Percentiles rank a stretch among this genome's conserved stretches.
Evolutionary conservation across 495 filamentous ascomycete species (phyloP).

Genomic region (Penicillium coffeae): DNA sequence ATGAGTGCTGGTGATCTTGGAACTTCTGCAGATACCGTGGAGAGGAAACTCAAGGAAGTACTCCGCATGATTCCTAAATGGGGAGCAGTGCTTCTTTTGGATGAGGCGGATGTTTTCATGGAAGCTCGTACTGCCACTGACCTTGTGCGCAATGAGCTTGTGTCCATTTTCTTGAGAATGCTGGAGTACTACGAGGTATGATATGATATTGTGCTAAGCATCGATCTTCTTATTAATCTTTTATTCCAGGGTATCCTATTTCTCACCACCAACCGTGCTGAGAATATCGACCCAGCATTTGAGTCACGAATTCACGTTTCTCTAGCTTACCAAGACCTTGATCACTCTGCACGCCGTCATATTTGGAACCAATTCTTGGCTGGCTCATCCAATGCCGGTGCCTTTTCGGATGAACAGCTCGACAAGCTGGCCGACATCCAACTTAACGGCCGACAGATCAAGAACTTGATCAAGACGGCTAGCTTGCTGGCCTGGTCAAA

Average conservation of each 20-base stretch:
- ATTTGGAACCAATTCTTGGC: conserved; percentile 30
- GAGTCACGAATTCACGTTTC: conserved; percentile 49
- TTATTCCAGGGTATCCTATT: conserved; percentile 58
- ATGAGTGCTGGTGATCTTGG: conserved; percentile 56
- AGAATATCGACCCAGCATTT: conserved; percentile 49
- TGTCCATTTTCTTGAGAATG: conserved; percentile 50
- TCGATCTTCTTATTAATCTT: too few relatives aligned
- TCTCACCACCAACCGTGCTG: conserved; percentile 53
- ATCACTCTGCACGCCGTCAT: conserved; percentile 20
- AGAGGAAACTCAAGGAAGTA: conserved; percentile 46
- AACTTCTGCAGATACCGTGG: conserved; percentile 44
- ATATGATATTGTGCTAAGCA: too few relatives aligned
- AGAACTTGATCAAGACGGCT: conserved; percentile 49
- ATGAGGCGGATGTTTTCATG: conserved; percentile 48
- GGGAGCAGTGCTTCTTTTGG: conserved; percentile 43
- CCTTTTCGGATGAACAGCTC: conserved; percentile 29
- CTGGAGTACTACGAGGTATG: conserved; percentile 47
- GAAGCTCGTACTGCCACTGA: conserved; percentile 31
- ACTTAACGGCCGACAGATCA: conserved; percentile 43
- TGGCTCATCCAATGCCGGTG: conserved; percentile 8
- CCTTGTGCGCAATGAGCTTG: conserved; percentile 40
- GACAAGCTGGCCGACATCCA: conserved; percentile 13
- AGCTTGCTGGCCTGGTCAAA: conserved; percentile 23
- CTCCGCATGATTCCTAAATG: conserved; percentile 48
- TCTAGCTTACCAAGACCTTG: conserved; percentile 44